Conservation (phyloP, 768 basidiomycete species). For the Artomyces pyxidatus region DNA sequence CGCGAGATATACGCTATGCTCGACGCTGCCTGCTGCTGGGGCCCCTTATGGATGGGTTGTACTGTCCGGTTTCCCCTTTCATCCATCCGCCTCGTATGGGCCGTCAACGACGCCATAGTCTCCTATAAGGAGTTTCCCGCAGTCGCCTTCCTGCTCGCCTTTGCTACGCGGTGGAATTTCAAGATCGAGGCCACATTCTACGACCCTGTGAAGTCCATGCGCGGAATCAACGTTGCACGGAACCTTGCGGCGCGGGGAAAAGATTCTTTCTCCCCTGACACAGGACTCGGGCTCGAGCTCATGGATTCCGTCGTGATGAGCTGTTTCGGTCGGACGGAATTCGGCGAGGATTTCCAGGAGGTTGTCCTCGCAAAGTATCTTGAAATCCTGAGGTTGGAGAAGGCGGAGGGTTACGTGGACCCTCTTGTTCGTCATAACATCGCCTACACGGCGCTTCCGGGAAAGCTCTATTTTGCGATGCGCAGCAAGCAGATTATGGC, state of each 20-base stretch:
- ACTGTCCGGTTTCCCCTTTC: constrained; percentile 9
- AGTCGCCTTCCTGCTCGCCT: constrained; percentile 9
- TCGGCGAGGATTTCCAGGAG: constrained; percentile 6
- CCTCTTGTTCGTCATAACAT: too few relatives aligned
- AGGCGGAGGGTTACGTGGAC: constrained; percentile 4
- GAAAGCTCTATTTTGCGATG: constrained; percentile 11
- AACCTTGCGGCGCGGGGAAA: background rate
- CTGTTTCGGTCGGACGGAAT: background rate
- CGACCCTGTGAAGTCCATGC: constrained; percentile 3
- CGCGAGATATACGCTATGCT: constrained; percentile 13
- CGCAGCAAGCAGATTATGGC: background rate
- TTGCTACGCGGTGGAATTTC: constrained; percentile 10
- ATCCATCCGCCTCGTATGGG: constrained; percentile 10
- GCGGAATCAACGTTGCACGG: background rate
- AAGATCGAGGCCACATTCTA: background rate
- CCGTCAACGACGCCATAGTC: constrained; percentile 7
- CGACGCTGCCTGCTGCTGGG: constrained; percentile 14
- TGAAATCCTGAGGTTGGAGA: background rate
- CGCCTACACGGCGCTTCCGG: background rate
- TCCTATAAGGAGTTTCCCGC: constrained; percentile 2
- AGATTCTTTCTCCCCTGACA: constrained; percentile 5
- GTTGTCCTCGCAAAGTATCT: constrained; percentile 8
- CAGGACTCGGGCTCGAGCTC: constrained; percentile 4
- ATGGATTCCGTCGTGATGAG: constrained; percentile 9
- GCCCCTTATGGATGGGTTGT: constrained; percentile 8